These are phyloP conservation scores for Sugiyamaella marilandica DNA, from an alignment of 805 yeast genomes.

Conservation along the genomic window DNA sequence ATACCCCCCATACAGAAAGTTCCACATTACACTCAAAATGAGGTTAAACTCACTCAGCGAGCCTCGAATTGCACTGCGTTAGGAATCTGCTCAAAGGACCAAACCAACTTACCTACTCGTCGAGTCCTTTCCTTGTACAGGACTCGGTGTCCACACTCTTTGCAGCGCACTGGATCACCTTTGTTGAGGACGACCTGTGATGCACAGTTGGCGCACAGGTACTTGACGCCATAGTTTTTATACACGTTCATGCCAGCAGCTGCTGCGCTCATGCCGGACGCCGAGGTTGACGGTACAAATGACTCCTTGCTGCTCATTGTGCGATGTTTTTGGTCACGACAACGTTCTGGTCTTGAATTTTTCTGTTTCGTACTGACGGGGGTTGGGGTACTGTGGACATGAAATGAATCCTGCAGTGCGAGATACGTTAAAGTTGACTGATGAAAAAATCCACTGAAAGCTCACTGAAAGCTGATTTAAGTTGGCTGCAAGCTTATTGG, in stretches of 20 bases:
- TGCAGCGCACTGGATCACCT: conserved; percentile 96
- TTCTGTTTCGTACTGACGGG: neutral
- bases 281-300: conserved; percentile 34
- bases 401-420: neutral
- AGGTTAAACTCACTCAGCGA: conserved; percentile 37
- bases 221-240: conserved; percentile 79
- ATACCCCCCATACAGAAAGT: too few relatives aligned
- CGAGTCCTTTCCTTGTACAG: conserved; percentile 95
- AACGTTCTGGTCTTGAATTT: neutral
- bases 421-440: too few relatives aligned
- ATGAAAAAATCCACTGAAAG: too few relatives aligned
- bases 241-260: conserved; percentile 71
- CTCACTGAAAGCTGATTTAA: too few relatives aligned
- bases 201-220: conserved; percentile 96
- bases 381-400: neutral
- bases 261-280: conserved; percentile 48
- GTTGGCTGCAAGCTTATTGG: too few relatives aligned
- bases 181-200: conserved; percentile 79
- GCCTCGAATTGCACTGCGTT: conserved; percentile 65
- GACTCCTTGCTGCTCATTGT: conserved; percentile 26
- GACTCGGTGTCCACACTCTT: conserved; percentile 98
- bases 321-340: neutral
- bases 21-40: too few relatives aligned
- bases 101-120: conserved; percentile 71
- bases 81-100: neutral